Base-by-base conservation (phyloP, 2,329 filamentous ascomycete genomes). In the Fusarium sp. region DNA sequence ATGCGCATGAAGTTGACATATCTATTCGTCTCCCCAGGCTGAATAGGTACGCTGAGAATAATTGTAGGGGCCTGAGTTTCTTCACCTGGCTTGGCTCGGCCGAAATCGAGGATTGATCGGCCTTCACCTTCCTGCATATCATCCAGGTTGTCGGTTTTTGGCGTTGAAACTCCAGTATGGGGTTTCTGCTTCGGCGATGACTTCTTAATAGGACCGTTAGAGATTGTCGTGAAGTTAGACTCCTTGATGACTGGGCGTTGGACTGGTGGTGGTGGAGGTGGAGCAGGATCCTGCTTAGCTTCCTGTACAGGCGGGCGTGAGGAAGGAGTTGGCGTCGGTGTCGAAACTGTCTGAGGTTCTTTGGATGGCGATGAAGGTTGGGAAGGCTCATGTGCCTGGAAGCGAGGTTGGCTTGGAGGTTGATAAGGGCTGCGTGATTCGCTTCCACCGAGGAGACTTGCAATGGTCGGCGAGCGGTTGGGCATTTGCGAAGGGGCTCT, bases 1-100 rank as follows among this genome's bases (percentile, higher is more conserved):
- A 98, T 86, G 46, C 94, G 93, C 76, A 95, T 95, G 72, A 98
- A 98, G 79, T 98, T 98, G 81, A 99, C 90, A 66, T 97, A 95
- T 72, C 95, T 94, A 79, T 97, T 97, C 38, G 89, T 91, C 74
- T 93, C 90, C 43, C 94, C 93, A 8, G 75, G 71, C 62, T 91
- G 88, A 42, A 99, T 86, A 1, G 92, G 90, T 61, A 99, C 91
- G 59, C 92, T 90, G 20, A 99, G 87, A 56, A 97, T 88, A 68
- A 99, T 97, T 7, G 90, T 97, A 43, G 90, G 94, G 5, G 88
- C 88, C 61, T 84, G 80, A 5, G 83, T 79, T 70, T 91, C 89
- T 50, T 89, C 86, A 30, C 88, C 88, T 5, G 86, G 87, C 54
- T 85, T 84, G 2, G 83, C 86, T 72, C 87, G 87, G 71, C 88